phyloP scores from a whole-genome alignment of 192 early-diverging fungal species.

The Backusella macrospora region DNA sequence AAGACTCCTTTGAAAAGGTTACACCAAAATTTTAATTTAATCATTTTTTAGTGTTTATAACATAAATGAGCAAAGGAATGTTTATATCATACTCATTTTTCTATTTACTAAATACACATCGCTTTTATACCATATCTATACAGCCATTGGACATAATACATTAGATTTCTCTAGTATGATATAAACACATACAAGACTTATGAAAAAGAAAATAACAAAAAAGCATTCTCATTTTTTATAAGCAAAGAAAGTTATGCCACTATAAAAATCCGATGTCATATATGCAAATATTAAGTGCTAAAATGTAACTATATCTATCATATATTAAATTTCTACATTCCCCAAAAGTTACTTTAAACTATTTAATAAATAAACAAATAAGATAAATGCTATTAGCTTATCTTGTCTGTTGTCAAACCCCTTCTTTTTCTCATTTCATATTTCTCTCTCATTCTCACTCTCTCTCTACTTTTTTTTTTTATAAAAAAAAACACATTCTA shows the following conservation, averaged over 20 bases:
- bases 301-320: background rate
- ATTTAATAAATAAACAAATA: slow-evolving; percentile 6
- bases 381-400: background rate
- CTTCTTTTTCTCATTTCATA: background rate
- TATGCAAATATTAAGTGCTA: background rate
- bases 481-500: background rate
- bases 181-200: background rate
- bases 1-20: background rate
- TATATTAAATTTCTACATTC: background rate
- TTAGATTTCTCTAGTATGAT: too few relatives aligned
- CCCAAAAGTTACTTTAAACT: slow-evolving; percentile 1
- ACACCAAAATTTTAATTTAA: slow-evolving; percentile 3
- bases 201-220: background rate
- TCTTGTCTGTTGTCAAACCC: background rate
- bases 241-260: too few relatives aligned
- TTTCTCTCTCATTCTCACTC: background rate
- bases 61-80: background rate
- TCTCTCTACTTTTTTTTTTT: background rate
- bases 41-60: background rate
- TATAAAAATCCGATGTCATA: background rate
- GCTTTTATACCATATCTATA: too few relatives aligned
- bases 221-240: background rate
- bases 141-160: too few relatives aligned
- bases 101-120: background rate
- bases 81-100: background rate